Evolutionary conservation across 2,329 filamentous ascomycete species (phyloP).

Genomic region (Fusarium sp.): DNA sequence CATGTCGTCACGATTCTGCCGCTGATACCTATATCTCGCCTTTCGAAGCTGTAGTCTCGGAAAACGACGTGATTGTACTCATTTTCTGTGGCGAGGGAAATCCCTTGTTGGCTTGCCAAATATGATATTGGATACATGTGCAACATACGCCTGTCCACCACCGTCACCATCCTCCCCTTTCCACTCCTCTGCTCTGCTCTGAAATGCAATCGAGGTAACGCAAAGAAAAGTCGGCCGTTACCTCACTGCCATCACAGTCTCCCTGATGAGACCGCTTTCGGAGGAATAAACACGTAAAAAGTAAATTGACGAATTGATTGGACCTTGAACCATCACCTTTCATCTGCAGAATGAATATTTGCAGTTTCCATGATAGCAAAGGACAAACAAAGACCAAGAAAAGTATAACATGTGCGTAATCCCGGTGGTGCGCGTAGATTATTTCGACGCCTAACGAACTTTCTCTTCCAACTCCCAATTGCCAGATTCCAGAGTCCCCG

Average conservation of each 20-base stretch:
- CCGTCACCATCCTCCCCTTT: background rate
- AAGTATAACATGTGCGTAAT: slow-evolving; percentile 36
- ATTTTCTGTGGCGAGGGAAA: slow-evolving; percentile 12
- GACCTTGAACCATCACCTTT: slow-evolving; percentile 13
- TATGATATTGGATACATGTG: slow-evolving; percentile 22
- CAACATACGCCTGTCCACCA: slow-evolving; percentile 8
- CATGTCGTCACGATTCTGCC: background rate
- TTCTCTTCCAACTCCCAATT: slow-evolving; percentile 49
- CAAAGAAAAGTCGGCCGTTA: background rate
- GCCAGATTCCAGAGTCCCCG: slow-evolving; percentile 42
- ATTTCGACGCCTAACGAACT: slow-evolving; percentile 44
- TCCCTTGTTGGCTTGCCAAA: slow-evolving; percentile 8
- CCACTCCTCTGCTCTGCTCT: background rate
- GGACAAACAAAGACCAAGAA: slow-evolving; percentile 29
- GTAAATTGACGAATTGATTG: slow-evolving; percentile 5
- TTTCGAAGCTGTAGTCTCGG: slow-evolving; percentile 12
- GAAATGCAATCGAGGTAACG: background rate
- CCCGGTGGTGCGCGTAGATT: slow-evolving; percentile 33
- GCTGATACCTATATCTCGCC: background rate
- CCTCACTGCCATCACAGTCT: background rate
- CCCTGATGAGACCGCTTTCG: background rate
- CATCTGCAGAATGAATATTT: slow-evolving; percentile 17
- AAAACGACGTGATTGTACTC: slow-evolving; percentile 17
- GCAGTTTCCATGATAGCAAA: slow-evolving; percentile 33
- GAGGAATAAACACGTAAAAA: background rate